phyloP scores from a whole-genome alignment of 139 green algal species.

The Volvox africanus region DNA sequence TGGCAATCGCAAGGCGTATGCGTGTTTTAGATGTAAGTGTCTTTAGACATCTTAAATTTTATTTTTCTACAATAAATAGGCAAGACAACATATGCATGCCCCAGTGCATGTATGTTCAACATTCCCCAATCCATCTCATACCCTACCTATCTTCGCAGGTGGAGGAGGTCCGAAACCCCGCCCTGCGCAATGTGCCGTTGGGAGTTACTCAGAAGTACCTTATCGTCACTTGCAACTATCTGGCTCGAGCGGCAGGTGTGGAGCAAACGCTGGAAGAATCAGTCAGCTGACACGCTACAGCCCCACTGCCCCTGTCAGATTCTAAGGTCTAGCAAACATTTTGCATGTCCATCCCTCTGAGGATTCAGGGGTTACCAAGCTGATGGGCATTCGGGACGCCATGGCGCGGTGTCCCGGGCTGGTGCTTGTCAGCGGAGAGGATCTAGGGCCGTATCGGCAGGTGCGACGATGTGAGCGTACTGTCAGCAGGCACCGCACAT shows the following conservation, averaged over 20 bases:
- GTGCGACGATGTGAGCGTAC: background rate
- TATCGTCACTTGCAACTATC: conserved; percentile 91
- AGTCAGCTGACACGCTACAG: too few species aligned
- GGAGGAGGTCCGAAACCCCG: conserved; percentile 78
- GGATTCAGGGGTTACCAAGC: conserved; percentile 84
- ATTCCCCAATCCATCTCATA: too few species aligned
- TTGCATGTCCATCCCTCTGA: background rate
- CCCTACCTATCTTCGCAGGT: conserved; percentile 48
- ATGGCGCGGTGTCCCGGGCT: conserved; percentile 69
- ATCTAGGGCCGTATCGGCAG: conserved; percentile 63
- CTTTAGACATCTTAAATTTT: too few species aligned
- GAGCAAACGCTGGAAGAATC: too few species aligned
- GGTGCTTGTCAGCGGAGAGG: conserved; percentile 67
- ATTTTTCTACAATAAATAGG: too few species aligned
- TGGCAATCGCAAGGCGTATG: too few species aligned
- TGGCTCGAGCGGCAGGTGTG: conserved; percentile 61
- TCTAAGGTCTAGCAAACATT: too few species aligned
- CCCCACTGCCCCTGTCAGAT: too few species aligned
- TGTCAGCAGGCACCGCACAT: too few species aligned
- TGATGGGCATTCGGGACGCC: conserved; percentile 80
- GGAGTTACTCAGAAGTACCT: conserved; percentile 89
- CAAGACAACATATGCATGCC: too few species aligned
- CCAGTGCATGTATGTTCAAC: too few species aligned
- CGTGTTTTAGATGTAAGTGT: too few species aligned
- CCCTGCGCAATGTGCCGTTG: conserved; percentile 60